These are phyloP conservation scores for Penicillium rolfsii DNA, from an alignment of 2,329 filamentous ascomycete species.

Conservation along the genomic window DNA sequence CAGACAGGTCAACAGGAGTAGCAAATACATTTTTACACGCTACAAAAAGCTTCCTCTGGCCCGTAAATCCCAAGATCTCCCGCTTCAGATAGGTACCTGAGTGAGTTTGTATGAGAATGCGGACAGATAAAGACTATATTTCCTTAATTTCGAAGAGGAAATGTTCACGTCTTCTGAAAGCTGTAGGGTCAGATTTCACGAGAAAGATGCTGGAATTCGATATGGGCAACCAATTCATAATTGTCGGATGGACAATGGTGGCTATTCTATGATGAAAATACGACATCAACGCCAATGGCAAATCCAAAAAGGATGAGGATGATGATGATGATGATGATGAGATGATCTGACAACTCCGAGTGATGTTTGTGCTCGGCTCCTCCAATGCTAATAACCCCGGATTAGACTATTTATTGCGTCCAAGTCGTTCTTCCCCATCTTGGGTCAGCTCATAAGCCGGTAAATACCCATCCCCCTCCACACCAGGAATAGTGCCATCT, in stretches of 20 bases:
- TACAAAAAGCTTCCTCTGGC: background rate
- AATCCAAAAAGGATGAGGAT: background rate
- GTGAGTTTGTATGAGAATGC: background rate
- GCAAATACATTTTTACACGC: background rate
- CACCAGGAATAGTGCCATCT: slow-evolving; percentile 11
- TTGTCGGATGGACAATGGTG: background rate
- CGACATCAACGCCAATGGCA: background rate
- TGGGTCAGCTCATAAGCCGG: slow-evolving; percentile 44
- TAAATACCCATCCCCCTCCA: slow-evolving; percentile 24
- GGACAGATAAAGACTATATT: background rate
- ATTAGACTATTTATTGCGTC: slow-evolving; percentile 58
- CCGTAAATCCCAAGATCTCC: background rate
- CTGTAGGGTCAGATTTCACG: background rate
- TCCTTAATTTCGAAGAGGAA: background rate
- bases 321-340: background rate
- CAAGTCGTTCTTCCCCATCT: slow-evolving; percentile 78
- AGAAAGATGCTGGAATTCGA: background rate
- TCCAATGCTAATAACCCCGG: background rate
- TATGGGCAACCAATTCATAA: slow-evolving; percentile 1
- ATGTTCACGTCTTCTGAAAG: background rate
- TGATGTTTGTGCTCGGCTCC: background rate
- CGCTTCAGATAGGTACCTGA: background rate
- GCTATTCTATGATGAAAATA: background rate
- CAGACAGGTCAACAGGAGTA: background rate
- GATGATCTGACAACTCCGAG: background rate